phyloP scores from a whole-genome alignment of 2,329 filamentous ascomycete species.

The Botrytis paeoniae region DNA sequence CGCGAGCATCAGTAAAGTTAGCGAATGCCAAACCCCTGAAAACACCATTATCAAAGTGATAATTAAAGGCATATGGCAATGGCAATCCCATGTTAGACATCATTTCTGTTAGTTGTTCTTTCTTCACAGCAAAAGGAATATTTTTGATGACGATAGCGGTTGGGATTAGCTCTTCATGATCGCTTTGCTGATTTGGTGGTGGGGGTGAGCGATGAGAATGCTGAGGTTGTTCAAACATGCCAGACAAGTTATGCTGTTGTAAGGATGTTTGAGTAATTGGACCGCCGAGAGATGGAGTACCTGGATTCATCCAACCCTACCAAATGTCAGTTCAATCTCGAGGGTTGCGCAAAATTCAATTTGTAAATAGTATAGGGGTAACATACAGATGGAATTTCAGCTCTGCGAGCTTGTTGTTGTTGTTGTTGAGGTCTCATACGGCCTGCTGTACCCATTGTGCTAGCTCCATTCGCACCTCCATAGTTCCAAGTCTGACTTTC shows the following conservation, averaged over 20 bases:
- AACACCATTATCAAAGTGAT: slow-evolving; percentile 97
- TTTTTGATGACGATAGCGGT: slow-evolving; percentile 99
- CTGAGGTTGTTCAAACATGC: slow-evolving; percentile 30
- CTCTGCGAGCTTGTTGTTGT: slow-evolving; percentile 48
- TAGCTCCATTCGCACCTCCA: slow-evolving; percentile 56
- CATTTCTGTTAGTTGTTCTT: slow-evolving; percentile 86
- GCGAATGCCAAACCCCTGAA: slow-evolving; percentile 95
- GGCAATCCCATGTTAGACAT: slow-evolving; percentile 95
- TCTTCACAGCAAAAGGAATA: slow-evolving; percentile 96
- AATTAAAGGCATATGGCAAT: slow-evolving; percentile 97
- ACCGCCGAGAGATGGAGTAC: slow-evolving; percentile 46
- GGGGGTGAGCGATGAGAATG: slow-evolving; percentile 27
- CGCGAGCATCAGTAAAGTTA: slow-evolving; percentile 94
- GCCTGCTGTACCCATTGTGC: slow-evolving; percentile 61
- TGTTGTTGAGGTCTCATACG: slow-evolving; percentile 48
- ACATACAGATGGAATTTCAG: slow-evolving; percentile 67
- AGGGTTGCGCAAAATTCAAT: slow-evolving; percentile 27
- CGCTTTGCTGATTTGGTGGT: slow-evolving; percentile 24
- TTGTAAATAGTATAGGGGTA: slow-evolving; percentile 42
- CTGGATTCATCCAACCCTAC: slow-evolving; percentile 47
- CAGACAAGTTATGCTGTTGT: slow-evolving; percentile 25
- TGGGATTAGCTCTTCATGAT: slow-evolving; percentile 81
- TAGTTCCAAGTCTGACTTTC: slow-evolving; percentile 82
- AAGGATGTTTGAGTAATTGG: slow-evolving; percentile 12
- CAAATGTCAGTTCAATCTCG: not conserved